Evolutionary conservation across 2,329 filamentous ascomycete species (phyloP).

Genomic region (Diaporthe sp.): DNA sequence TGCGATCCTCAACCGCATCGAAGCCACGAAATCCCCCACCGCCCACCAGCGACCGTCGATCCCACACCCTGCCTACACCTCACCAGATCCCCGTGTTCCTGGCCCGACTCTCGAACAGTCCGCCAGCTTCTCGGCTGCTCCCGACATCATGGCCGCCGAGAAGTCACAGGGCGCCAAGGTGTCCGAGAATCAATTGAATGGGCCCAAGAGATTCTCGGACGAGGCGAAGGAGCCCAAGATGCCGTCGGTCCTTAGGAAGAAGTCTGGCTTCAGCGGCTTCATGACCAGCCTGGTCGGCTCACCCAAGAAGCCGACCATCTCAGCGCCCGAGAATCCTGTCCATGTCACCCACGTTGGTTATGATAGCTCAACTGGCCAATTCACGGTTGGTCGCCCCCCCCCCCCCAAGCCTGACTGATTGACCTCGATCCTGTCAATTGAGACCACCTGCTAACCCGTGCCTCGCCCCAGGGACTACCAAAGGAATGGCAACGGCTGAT

Average conservation of each 20-base stretch:
- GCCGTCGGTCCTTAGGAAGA: slow-evolving; percentile 75
- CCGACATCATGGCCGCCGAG: slow-evolving; percentile 60
- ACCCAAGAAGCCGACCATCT: slow-evolving; percentile 91
- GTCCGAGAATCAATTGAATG: slow-evolving; percentile 58
- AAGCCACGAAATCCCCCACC: slow-evolving; percentile 58
- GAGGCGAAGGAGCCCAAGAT: slow-evolving; percentile 74
- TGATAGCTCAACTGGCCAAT: slow-evolving; percentile 95
- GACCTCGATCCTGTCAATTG: slow-evolving; percentile 36
- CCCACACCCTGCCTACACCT: slow-evolving; percentile 55
- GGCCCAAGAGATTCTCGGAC: slow-evolving; percentile 81
- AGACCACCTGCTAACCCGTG: slow-evolving; percentile 36
- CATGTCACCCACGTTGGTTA: slow-evolving; percentile 98
- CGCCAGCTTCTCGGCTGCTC: slow-evolving; percentile 68
- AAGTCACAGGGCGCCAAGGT: slow-evolving; percentile 53
- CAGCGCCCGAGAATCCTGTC: slow-evolving; percentile 96
- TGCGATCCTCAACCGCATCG: slow-evolving; percentile 69
- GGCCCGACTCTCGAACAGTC: slow-evolving; percentile 71
- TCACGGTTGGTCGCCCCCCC: slow-evolving; percentile 75
- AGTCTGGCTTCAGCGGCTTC: slow-evolving; percentile 88
- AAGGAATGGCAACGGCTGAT: slow-evolving; percentile 98
- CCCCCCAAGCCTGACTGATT: background rate
- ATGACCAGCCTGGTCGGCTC: slow-evolving; percentile 87
- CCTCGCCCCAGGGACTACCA: slow-evolving; percentile 77
- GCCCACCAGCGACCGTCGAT: slow-evolving; percentile 38
- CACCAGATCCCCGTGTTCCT: slow-evolving; percentile 61